Conservation (phyloP, 2,329 filamentous ascomycete species). For the Botrytis paeoniae region DNA sequence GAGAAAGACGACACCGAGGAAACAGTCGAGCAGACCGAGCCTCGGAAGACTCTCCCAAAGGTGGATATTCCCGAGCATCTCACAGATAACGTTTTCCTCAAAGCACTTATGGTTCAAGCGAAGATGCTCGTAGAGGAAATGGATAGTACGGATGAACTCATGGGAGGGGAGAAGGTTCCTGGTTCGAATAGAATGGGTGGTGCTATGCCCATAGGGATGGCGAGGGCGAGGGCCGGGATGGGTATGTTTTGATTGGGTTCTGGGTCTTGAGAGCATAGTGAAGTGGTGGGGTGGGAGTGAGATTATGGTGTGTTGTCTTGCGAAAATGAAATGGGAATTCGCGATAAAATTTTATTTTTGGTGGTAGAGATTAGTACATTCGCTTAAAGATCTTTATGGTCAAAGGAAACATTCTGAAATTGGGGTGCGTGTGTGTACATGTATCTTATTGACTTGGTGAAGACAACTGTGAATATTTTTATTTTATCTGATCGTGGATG, state of each 20-base stretch:
- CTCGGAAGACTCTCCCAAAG: slow-evolving; percentile 17
- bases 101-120: slow-evolving; percentile 26
- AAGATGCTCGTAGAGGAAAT: slow-evolving; percentile 32
- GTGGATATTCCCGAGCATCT: slow-evolving; percentile 28
- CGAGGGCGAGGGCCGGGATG: background rate
- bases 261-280: background rate
- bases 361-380: background rate
- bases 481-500: background rate
- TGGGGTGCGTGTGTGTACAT: accelerated
- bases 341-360: background rate
- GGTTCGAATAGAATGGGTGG: background rate
- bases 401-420: background rate
- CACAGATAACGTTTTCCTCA: slow-evolving; percentile 28
- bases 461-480: background rate
- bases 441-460: background rate
- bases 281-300: background rate
- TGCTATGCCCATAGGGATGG: too few species aligned
- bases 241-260: background rate
- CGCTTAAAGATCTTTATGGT: background rate
- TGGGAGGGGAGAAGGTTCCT: background rate
- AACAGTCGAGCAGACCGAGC: slow-evolving; percentile 17
- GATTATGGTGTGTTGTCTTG: background rate
- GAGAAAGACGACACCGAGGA: slow-evolving; percentile 13
- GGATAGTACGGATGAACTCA: slow-evolving; percentile 27
- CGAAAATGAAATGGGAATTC: background rate